Conservation (phyloP, 208 protist species). For the Leishmania martiniquensis region DNA sequence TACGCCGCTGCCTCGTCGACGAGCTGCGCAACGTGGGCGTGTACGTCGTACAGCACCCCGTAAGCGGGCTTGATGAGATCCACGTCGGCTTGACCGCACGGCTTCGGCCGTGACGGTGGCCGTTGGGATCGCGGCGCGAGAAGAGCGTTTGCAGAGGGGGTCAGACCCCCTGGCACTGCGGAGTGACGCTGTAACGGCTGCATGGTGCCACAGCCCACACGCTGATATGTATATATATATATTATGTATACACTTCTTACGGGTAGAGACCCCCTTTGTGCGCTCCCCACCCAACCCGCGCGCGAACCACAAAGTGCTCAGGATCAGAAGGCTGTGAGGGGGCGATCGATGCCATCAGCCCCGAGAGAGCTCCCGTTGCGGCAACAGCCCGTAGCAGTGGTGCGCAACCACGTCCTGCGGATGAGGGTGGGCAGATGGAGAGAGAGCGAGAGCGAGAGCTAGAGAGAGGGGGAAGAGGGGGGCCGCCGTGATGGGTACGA, state of each 20-base stretch:
- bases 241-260: too few species aligned
- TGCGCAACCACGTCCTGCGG: not conserved
- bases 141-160: not conserved
- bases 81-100: not conserved
- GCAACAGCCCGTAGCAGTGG: not conserved
- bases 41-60: constrained; percentile 5
- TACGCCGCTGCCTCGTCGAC: constrained; percentile 2
- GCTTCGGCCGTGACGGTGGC: not conserved
- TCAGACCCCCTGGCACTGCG: not conserved
- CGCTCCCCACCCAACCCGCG: not conserved
- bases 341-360: not conserved
- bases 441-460: not conserved
- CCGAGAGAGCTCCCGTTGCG: not conserved
- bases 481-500: not conserved
- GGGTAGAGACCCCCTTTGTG: too few species aligned
- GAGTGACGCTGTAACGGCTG: constrained; percentile 3
- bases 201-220: not conserved
- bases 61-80: constrained; percentile 7
- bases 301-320: not conserved
- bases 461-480: not conserved
- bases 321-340: not conserved
- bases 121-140: not conserved
- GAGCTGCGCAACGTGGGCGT: constrained; percentile 10
- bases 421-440: not conserved
- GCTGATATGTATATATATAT: not conserved